Conservation (phyloP, 164 flowering plant genomes). For the Chimonanthus praecox region DNA sequence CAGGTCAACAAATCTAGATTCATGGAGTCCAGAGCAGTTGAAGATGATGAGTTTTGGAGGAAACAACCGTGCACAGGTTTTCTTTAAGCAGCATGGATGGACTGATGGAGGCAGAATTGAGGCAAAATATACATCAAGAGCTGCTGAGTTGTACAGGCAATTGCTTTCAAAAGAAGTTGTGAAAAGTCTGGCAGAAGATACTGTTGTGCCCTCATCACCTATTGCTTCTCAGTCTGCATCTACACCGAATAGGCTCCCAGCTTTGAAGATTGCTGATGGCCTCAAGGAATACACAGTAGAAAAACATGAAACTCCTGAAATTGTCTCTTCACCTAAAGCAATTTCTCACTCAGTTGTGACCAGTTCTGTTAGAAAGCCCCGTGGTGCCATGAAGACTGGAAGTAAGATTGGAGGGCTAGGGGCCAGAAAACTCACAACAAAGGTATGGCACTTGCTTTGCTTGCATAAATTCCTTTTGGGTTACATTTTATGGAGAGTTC, state of each 20-base stretch:
- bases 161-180: conserved; percentile 91
- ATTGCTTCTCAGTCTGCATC: conserved; percentile 56
- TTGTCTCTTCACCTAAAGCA: conserved; percentile 48
- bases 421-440: conserved; percentile 79
- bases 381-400: conserved; percentile 73
- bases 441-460: conserved; percentile 36
- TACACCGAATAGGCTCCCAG: conserved; percentile 52
- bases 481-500: background rate
- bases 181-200: conserved; percentile 69
- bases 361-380: conserved; percentile 63
- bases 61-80: conserved; percentile 91
- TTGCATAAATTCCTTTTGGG: background rate
- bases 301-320: conserved; percentile 42
- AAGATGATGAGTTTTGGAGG: conserved; percentile 92
- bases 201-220: conserved; percentile 63
- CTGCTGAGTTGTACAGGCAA: conserved; percentile 92
- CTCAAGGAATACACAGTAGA: conserved; percentile 43
- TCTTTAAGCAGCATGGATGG: conserved; percentile 99
- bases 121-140: conserved; percentile 96
- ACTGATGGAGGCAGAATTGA: conserved; percentile 96
- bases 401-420: conserved; percentile 85
- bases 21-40: conserved; percentile 92
- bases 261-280: conserved; percentile 37
- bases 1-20: conserved; percentile 94
- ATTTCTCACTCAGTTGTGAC: conserved; percentile 33